Evolutionary conservation across 176 grass and related monocot genomes (phyloP).

Genomic region (Thinopyrum elongatum): DNA sequence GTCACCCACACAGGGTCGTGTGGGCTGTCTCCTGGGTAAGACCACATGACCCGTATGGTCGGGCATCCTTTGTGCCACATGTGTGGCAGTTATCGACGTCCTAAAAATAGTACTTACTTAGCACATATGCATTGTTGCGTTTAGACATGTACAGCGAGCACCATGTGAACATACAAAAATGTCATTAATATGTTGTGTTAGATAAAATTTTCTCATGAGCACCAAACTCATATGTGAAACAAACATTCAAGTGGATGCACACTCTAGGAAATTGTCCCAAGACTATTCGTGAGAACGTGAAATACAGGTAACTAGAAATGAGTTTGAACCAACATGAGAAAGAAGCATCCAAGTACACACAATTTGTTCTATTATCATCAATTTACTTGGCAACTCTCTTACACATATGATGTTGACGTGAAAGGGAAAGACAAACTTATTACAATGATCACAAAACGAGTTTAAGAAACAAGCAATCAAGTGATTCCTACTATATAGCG

Average conservation of each 20-base stretch:
- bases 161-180: not conserved
- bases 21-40: no score
- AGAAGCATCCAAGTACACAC: not conserved
- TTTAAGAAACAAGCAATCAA: not conserved
- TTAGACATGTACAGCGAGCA: not conserved
- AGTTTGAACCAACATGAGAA: not conserved
- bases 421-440: not conserved
- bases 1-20: no score
- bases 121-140: no score
- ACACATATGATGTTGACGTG: no score
- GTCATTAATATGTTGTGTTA: no score
- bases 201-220: not conserved
- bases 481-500: not conserved
- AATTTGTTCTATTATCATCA: not conserved
- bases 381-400: not conserved
- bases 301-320: not conserved
- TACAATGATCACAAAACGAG: not conserved
- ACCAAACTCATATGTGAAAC: not conserved
- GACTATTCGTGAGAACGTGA: not conserved
- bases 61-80: no score
- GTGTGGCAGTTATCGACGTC: no score
- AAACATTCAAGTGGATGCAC: not conserved
- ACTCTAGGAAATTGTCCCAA: not conserved
- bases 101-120: no score
- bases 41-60: no score